Evolutionary conservation across 441 rosid genomes (phyloP).

Genomic region (Pelargonium cotyledonis): DNA sequence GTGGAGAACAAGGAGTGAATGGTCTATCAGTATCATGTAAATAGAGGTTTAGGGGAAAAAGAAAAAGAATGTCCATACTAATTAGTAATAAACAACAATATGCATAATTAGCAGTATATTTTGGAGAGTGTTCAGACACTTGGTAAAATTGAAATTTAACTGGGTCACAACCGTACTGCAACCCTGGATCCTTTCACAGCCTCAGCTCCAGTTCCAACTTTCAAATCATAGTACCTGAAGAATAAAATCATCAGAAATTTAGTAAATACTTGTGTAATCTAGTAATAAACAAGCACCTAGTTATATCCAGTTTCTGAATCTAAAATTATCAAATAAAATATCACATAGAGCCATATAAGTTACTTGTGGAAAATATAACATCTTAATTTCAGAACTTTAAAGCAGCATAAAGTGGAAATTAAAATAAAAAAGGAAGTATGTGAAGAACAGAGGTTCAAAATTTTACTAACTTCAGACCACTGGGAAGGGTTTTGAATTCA

Average conservation of each 20-base stretch:
- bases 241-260: slow-evolving; percentile 20
- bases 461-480: slow-evolving; percentile 69
- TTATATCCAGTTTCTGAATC: background rate
- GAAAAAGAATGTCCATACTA: background rate
- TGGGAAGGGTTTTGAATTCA: slow-evolving; percentile 70
- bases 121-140: background rate
- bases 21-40: background rate
- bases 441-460: background rate
- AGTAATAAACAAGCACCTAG: background rate
- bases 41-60: background rate
- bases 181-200: slow-evolving; percentile 89
- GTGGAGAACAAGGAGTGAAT: background rate
- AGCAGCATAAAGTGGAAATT: background rate
- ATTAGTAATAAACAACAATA: background rate
- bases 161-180: slow-evolving; percentile 85
- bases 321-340: slow-evolving; percentile 8
- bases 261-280: background rate
- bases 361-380: background rate
- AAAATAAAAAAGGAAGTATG: background rate
- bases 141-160: slow-evolving; percentile 31
- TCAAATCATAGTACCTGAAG: slow-evolving; percentile 81
- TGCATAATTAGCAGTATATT: background rate
- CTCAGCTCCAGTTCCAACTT: slow-evolving; percentile 68
- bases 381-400: background rate
- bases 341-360: background rate